Evolutionary conservation across 495 filamentous ascomycete genomes (phyloP).

Genomic region (Bryoglossum gracile): DNA sequence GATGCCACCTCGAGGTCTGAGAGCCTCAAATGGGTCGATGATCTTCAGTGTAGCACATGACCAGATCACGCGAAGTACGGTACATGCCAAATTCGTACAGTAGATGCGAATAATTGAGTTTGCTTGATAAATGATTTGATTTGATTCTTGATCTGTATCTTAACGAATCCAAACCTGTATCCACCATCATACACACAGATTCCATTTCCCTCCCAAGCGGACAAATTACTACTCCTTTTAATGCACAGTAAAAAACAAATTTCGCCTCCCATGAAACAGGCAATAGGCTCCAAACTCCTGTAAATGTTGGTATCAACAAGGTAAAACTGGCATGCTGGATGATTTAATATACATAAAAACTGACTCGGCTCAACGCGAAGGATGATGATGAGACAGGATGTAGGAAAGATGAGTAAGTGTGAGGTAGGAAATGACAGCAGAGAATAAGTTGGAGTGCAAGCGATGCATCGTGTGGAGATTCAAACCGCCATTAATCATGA

Average conservation of each 20-base stretch:
- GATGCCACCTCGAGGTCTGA: too few relatives aligned
- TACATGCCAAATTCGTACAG: too few relatives aligned
- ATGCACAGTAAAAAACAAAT: background rate
- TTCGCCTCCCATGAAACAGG: background rate
- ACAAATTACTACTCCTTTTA: background rate
- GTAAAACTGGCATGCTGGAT: background rate
- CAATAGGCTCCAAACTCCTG: background rate
- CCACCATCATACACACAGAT: background rate
- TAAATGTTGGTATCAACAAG: constrained; percentile 21
- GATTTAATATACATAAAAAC: background rate
- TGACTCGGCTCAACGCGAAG: too few relatives aligned
- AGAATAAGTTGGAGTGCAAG: background rate
- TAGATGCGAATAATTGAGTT: background rate
- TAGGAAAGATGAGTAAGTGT: too few relatives aligned
- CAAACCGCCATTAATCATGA: constrained; percentile 1
- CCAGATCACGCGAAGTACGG: too few relatives aligned
- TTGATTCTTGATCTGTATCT: background rate
- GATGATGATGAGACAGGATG: too few relatives aligned
- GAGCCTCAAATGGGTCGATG: too few relatives aligned
- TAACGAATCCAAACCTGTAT: background rate
- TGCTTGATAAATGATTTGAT: constrained; percentile 1
- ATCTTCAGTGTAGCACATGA: too few relatives aligned
- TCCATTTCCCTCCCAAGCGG: background rate
- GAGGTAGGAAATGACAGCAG: background rate
- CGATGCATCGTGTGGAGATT: background rate